These are phyloP conservation scores for Aurifilum marmelostoma DNA, from an alignment of 2,329 filamentous ascomycete species.

Conservation along the genomic window DNA sequence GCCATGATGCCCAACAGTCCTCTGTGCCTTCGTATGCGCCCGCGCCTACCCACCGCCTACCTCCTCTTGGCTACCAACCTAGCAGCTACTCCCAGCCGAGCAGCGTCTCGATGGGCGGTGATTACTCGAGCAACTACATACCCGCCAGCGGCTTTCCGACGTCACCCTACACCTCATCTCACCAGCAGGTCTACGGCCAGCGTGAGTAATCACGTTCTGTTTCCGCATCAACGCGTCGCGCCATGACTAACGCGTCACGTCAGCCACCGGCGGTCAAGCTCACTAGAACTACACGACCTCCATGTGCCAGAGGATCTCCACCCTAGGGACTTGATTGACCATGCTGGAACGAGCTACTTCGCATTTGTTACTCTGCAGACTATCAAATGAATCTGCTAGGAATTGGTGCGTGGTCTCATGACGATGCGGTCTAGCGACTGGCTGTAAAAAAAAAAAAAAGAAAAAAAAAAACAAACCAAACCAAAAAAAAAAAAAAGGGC, in stretches of 20 bases:
- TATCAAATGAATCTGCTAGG: not conserved
- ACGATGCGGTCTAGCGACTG: not conserved
- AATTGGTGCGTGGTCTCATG: not conserved
- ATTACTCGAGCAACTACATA: conserved; percentile 59
- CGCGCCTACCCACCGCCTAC: conserved; percentile 66
- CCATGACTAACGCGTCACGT: conserved; percentile 35
- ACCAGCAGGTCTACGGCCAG: conserved; percentile 63
- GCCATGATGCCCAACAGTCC: conserved; percentile 57
- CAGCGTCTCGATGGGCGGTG: conserved; percentile 53
- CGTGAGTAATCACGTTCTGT: conserved; percentile 44
- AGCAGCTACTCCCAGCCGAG: conserved; percentile 61
- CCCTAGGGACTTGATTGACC: not conserved
- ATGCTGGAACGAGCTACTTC: not conserved
- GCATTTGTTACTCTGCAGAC: not conserved
- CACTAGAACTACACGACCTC: not conserved
- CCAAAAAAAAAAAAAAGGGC: too few relatives aligned
- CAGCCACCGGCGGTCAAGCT: conserved; percentile 37
- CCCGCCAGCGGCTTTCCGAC: conserved; percentile 56
- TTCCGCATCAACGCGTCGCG: conserved; percentile 15
- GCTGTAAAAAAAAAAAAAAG: not conserved
- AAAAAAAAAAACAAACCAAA: too few relatives aligned
- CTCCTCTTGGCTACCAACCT: conserved; percentile 74
- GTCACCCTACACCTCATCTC: conserved; percentile 60
- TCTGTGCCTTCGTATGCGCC: conserved; percentile 58
- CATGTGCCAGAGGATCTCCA: not conserved